Evolutionary conservation across 2,329 filamentous ascomycete species (phyloP).

Genomic region (Capronia epimyces): DNA sequence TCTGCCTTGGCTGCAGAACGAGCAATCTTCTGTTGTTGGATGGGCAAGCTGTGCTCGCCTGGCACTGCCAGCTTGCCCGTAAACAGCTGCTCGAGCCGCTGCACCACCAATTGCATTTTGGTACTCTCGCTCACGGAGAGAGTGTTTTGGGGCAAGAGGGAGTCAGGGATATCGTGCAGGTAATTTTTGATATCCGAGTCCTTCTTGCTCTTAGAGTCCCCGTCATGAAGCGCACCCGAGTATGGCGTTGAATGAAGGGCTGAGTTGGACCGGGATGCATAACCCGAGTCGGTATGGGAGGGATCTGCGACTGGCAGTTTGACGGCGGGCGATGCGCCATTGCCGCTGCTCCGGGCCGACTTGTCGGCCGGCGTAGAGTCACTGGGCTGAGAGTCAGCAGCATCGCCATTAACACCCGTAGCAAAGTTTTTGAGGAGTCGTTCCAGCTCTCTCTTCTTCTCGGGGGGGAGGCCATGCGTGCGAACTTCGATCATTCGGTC

Average conservation of each 20-base stretch:
- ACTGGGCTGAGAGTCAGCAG: slow-evolving; percentile 13
- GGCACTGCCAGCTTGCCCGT: slow-evolving; percentile 57
- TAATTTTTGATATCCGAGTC: slow-evolving; percentile 64
- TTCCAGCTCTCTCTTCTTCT: slow-evolving; percentile 72
- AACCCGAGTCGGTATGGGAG: slow-evolving; percentile 30
- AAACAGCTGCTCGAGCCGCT: slow-evolving; percentile 72
- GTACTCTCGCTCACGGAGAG: slow-evolving; percentile 62
- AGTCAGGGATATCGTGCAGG: slow-evolving; percentile 65
- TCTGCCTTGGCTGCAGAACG: slow-evolving; percentile 46
- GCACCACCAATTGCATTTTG: slow-evolving; percentile 71
- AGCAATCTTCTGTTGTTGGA: slow-evolving; percentile 55
- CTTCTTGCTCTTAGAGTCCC: slow-evolving; percentile 26
- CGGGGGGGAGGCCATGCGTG: slow-evolving; percentile 64
- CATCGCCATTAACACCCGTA: slow-evolving; percentile 30
- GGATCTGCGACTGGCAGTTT: not conserved
- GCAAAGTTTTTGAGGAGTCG: slow-evolving; percentile 61
- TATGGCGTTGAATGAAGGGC: slow-evolving; percentile 13
- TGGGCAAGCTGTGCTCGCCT: slow-evolving; percentile 45
- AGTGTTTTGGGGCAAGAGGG: slow-evolving; percentile 57
- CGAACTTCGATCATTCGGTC: slow-evolving; percentile 81
- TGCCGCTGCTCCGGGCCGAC: slow-evolving; percentile 4
- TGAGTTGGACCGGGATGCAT: slow-evolving; percentile 39
- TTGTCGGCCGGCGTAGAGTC: slow-evolving; percentile 8
- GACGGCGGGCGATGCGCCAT: not conserved
- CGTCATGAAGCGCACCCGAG: slow-evolving; percentile 4